These are phyloP conservation scores for Blastobotrys petasosporus DNA, from an alignment of 1,139 yeast genomes.

Conservation along the genomic window DNA sequence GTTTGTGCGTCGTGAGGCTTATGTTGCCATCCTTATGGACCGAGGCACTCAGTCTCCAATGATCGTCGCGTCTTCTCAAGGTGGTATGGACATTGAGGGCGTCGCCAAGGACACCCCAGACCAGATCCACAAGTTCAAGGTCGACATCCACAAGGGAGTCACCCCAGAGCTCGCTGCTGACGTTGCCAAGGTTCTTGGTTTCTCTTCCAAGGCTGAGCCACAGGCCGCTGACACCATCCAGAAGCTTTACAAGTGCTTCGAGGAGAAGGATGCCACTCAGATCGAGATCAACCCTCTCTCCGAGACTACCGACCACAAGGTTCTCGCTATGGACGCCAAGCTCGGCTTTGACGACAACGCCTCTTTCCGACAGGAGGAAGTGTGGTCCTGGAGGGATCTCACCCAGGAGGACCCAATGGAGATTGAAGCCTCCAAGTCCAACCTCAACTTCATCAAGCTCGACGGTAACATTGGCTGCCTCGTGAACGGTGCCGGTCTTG, in stretches of 20 bases:
- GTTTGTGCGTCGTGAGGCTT: conserved; percentile 90
- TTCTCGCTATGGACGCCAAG: conserved; percentile 98
- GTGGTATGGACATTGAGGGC: conserved; percentile 99
- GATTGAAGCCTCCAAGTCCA: conserved; percentile 83
- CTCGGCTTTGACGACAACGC: conserved; percentile 98
- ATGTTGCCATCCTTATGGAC: conserved; percentile 91
- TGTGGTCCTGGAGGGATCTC: conserved; percentile 93
- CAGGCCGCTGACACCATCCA: conserved; percentile 85
- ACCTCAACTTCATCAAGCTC: conserved; percentile 92
- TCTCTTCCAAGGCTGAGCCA: conserved; percentile 67
- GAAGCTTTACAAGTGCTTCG: conserved; percentile 82
- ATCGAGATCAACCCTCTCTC: conserved; percentile 97
- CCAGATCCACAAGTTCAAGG: conserved; percentile 85
- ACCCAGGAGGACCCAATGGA: conserved; percentile 98
- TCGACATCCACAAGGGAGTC: conserved; percentile 73
- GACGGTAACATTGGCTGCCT: conserved; percentile 98
- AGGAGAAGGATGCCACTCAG: conserved; percentile 92
- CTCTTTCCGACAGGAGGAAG: conserved; percentile 87
- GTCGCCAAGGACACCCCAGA: conserved; percentile 90
- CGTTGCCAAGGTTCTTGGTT: conserved; percentile 77
- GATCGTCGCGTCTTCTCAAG: conserved; percentile 94
- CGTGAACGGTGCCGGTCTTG: conserved; percentile 99
- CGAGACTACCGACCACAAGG: conserved; percentile 85
- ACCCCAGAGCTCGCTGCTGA: conserved; percentile 69
- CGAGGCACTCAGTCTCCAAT: conserved; percentile 85